Conservation (phyloP, 192 early-diverging fungal species). For the Coemansia erecta region DNA sequence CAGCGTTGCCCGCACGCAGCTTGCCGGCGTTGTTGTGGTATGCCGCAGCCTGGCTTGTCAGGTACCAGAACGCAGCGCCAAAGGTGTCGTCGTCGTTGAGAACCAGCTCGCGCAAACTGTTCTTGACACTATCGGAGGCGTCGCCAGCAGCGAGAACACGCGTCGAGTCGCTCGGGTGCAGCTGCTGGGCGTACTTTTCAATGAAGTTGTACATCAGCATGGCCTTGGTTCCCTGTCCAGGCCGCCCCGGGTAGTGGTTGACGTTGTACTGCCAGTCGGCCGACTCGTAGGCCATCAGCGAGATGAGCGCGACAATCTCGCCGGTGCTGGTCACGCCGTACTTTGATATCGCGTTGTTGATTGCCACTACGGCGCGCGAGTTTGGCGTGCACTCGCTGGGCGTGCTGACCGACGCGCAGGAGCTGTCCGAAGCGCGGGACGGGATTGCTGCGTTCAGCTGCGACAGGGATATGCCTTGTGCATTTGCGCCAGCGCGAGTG, state of each 20-base stretch:
- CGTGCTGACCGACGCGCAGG: slow-evolving; percentile 15
- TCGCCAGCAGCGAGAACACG: slow-evolving; percentile 8
- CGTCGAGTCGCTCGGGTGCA: slow-evolving; percentile 15
- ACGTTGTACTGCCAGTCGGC: slow-evolving; percentile 46
- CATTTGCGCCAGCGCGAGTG: slow-evolving; percentile 7
- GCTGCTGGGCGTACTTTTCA: slow-evolving; percentile 25
- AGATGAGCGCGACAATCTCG: slow-evolving; percentile 34
- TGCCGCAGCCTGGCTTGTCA: slow-evolving; percentile 13
- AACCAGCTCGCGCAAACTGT: slow-evolving; percentile 32
- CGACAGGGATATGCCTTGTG: slow-evolving; percentile 12
- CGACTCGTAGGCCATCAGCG: slow-evolving; percentile 50
- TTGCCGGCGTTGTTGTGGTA: slow-evolving; percentile 21
- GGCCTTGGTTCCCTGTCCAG: slow-evolving; percentile 46
- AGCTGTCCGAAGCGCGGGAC: slow-evolving; percentile 12
- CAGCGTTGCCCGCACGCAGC: slow-evolving; percentile 32
- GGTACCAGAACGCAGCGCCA: slow-evolving; percentile 50
- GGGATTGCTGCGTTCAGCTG: slow-evolving; percentile 34
- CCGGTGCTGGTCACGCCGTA: slow-evolving; percentile 35
- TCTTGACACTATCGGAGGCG: slow-evolving; percentile 7
- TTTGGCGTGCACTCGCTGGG: slow-evolving; percentile 35
- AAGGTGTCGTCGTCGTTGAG: slow-evolving; percentile 49
- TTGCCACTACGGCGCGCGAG: slow-evolving; percentile 18
- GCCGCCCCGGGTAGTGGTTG: slow-evolving; percentile 44
- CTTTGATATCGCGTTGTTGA: slow-evolving; percentile 37
- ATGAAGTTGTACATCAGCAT: slow-evolving; percentile 54